phyloP scores from a whole-genome alignment of 306 rosid species.

The Amphicarpaea edgeworthii region DNA sequence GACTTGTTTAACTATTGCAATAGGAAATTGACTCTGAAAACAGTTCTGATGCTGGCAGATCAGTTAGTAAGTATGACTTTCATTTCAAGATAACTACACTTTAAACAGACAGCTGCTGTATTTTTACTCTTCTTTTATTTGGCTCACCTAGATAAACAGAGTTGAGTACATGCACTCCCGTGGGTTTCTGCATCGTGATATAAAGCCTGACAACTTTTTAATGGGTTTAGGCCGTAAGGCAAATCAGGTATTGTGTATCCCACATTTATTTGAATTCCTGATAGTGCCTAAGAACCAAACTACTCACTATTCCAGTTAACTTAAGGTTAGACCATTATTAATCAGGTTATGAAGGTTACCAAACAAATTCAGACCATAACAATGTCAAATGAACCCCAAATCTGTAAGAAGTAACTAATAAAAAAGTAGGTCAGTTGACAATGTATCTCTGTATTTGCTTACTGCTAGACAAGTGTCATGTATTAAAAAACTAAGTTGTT shows the following conservation, averaged over 20 bases:
- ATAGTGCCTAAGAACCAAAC: no score
- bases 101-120: constrained; percentile 19
- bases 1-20: constrained; percentile 94
- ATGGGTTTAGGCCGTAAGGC: constrained; percentile 99
- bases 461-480: constrained; percentile 5
- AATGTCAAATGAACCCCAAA: no score
- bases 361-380: no score
- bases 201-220: constrained; percentile 98
- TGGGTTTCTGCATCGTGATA: constrained; percentile 98
- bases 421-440: background rate
- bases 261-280: constrained; percentile 27
- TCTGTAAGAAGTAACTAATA: no score
- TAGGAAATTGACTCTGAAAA: constrained; percentile 84
- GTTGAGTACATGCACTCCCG: constrained; percentile 98
- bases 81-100: constrained; percentile 31
- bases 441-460: background rate
- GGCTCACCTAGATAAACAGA: constrained; percentile 74
- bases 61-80: constrained; percentile 77
- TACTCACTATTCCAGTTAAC: no score
- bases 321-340: no score
- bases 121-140: constrained; percentile 44
- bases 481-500: constrained; percentile 2
- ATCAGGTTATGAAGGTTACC: no score
- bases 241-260: constrained; percentile 72
- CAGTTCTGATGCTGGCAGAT: constrained; percentile 99